Evolutionary conservation across 768 basidiomycete species (phyloP).

Genomic region (Suillus clintonianus): DNA sequence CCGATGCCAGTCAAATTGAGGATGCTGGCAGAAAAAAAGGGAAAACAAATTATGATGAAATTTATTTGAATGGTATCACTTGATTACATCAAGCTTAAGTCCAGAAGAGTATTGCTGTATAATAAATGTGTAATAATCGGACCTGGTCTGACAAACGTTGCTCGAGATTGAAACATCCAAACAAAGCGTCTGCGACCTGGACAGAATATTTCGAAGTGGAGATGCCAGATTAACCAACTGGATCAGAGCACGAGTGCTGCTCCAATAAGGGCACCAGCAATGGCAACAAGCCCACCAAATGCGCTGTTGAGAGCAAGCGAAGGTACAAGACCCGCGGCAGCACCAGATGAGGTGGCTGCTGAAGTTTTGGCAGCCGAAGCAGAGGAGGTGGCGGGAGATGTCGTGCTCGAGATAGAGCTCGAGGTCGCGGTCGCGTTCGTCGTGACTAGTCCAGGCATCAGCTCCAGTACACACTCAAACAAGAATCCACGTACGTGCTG

Average conservation of each 20-base stretch:
- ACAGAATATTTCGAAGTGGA: no score
- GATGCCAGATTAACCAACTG: not conserved
- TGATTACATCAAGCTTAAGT: not conserved
- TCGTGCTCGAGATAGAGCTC: not conserved
- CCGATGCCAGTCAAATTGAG: not conserved
- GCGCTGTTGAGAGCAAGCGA: slow-evolving; percentile 20
- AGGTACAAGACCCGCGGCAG: slow-evolving; percentile 14
- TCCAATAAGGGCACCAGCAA: slow-evolving; percentile 26
- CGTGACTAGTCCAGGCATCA: slow-evolving; percentile 1
- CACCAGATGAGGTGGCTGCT: slow-evolving; percentile 6
- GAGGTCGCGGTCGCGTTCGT: not conserved
- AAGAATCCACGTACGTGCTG: slow-evolving; percentile 10
- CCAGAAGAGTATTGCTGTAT: not conserved
- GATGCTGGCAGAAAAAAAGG: not conserved
- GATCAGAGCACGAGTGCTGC: slow-evolving; percentile 24
- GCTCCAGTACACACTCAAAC: not conserved
- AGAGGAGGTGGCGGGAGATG: not conserved
- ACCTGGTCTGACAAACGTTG: not conserved
- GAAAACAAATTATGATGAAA: not conserved
- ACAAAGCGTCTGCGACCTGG: not conserved
- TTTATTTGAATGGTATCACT: not conserved
- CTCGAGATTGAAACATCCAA: not conserved
- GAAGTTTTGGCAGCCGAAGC: not conserved
- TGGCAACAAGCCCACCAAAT: slow-evolving; percentile 24
- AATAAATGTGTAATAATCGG: not conserved